Conservation (phyloP, 2,329 filamentous ascomycete species). For the Helicocarpus griseus region DNA sequence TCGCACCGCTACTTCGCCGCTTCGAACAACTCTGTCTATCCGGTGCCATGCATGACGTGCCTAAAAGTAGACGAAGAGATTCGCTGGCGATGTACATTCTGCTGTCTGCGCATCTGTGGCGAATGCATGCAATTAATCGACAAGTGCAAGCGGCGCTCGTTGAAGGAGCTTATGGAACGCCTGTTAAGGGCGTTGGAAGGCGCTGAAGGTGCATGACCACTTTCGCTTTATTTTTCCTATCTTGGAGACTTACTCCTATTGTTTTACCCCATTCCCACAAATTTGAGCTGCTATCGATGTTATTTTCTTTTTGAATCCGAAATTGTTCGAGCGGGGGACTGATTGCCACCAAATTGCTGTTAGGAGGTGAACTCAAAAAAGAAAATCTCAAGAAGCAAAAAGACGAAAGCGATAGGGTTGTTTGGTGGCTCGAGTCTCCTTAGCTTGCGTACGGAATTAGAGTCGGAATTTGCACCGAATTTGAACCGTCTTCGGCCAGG, state of each 20-base stretch:
- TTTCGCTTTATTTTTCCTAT: background rate
- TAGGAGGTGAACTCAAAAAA: background rate
- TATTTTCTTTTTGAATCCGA: background rate
- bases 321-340: background rate
- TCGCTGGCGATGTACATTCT: slow-evolving; percentile 33
- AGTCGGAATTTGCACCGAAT: too few relatives aligned
- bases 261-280: too few relatives aligned
- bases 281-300: too few relatives aligned
- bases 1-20: slow-evolving; percentile 27
- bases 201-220: background rate
- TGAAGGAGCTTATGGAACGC: slow-evolving; percentile 23
- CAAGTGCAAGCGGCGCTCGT: slow-evolving; percentile 23
- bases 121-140: slow-evolving; percentile 26
- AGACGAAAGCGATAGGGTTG: background rate
- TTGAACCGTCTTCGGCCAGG: too few relatives aligned
- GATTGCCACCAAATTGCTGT: background rate
- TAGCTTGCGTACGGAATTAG: too few relatives aligned
- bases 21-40: slow-evolving; percentile 30
- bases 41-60: slow-evolving; percentile 36
- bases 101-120: slow-evolving; percentile 31
- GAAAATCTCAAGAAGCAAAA: background rate
- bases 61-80: slow-evolving; percentile 28
- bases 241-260: background rate
- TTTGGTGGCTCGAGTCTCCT: background rate
- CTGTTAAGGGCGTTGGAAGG: slow-evolving; percentile 1